Evolutionary conservation across 2,329 filamentous ascomycete species (phyloP).

Genomic region (Ceratocystis variospora): DNA sequence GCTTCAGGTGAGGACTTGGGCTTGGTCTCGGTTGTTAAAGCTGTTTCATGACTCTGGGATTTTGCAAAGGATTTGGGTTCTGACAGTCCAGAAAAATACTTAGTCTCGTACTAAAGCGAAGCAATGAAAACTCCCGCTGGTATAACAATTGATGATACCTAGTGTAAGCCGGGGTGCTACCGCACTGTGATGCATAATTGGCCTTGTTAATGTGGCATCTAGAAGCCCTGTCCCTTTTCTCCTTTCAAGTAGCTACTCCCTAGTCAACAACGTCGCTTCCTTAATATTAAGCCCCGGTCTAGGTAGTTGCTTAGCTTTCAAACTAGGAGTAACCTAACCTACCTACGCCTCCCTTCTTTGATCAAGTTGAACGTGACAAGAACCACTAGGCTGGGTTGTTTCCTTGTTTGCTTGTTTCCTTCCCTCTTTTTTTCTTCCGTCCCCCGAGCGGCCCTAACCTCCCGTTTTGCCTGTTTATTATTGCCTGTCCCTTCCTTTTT

Average conservation of each 20-base stretch:
- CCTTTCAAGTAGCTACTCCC: neutral
- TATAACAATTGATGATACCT: neutral
- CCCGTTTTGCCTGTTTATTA: neutral
- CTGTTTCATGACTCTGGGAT: neutral
- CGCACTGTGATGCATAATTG: neutral
- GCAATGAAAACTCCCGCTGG: neutral
- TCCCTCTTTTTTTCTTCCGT: neutral
- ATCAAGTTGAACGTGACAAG: neutral
- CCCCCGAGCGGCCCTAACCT: neutral
- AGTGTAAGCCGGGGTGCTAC: neutral
- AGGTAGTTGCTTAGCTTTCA: neutral
- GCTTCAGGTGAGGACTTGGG: conserved; percentile 2
- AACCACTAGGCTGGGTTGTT: neutral
- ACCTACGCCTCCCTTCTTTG: neutral
- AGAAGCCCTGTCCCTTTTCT: neutral
- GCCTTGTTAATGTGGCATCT: conserved; percentile 1
- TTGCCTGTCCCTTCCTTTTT: neutral
- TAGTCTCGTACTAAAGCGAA: neutral
- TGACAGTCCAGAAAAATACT: neutral
- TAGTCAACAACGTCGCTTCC: neutral
- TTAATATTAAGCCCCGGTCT: conserved; percentile 1
- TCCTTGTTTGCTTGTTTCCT: conserved; percentile 1
- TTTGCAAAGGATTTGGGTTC: neutral
- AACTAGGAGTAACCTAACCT: neutral
- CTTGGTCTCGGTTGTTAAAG: neutral